Evolutionary conservation across 192 early-diverging fungal species (phyloP), one percentile per base, ranked within the genome.

Genomic region (Backusella psychrophila): DNA sequence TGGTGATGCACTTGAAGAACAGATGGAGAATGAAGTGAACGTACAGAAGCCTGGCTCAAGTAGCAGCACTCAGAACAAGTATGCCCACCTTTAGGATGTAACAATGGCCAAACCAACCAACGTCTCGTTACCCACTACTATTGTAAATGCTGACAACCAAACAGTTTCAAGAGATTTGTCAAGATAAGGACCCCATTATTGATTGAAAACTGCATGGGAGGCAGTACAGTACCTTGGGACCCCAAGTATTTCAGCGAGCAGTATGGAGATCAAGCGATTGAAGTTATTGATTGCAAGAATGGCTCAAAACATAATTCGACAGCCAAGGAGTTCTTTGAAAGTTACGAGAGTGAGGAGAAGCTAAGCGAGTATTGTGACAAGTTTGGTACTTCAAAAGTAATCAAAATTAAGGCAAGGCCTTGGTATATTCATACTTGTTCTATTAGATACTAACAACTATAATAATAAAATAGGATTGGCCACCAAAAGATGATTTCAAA

Each of bases 401-500:
- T 17, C 21, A 38, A 75, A 4, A 42, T 21, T 21, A 23, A 63
- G 56, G 36, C 4, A 17, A 26, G 15, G 6, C n/a, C 2, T 29
- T 23, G 1, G 5, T 69, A 15, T 69, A 7, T 39, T 0, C 8
- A 39, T 39, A 6, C 5, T 7, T 39, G 8, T 0, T 39, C 3
- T 1, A 29, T 29, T 29, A 29, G 29, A 49, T 67, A 67, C 29
- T 14, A 26, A 67, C 14, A 3, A 15, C 4, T 34, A 29, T 29
- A 1, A 29, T 9, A 23, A 31, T 34, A 14, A 17, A 23, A 31
- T 52, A 81, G 79, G 79, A 94, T 80, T 93, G 91, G 90, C 93
- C 92, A 34, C 85, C 89, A 0, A 77, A 87, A 31, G 80, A 83
- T 21, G 85, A 90, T 66, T 93, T 93, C 70, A 73, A 78, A 34